Base-by-base conservation (phyloP, 2,329 filamentous ascomycete species). In the Drechslerella coelobrocha region DNA sequence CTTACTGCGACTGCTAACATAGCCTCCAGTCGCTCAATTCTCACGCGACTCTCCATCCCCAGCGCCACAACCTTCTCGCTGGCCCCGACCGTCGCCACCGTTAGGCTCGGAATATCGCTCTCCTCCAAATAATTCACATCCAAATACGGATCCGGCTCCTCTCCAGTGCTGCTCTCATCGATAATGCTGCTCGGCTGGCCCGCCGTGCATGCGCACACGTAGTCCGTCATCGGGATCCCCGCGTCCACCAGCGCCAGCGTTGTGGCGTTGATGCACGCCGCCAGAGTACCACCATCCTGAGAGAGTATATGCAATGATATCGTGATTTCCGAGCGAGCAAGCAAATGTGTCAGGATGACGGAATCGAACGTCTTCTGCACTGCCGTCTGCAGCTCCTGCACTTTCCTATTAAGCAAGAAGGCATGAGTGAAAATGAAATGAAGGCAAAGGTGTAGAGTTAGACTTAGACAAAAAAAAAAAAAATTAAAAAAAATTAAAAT, bases 1-100 rank as follows among this genome's bases (percentile, higher is more conserved):
- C 97, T 92, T 52, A 97, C 87, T 0, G 89, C 93, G 0, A 96
- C 91, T 0, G 90, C 91, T 75, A 99, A 81, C 92, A 99, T 96
- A 0, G 90, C 90, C 81, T 99, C 93, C 68, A 97, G 78, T 63
- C 92, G 85, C 65, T 84, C 84, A 73, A 89, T 86, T 79, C 95
- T 89, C n/a, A 96, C 88, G 51, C 91, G 86, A 60, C 88, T 94
- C 82, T 97, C 94, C 83, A 95, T 90, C 10, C 92, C 84, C 73
- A 96, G 80, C 5, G 92, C 89, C 1, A 86, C 87, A 1, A 97
- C 88, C 75, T 87, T 88, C 77, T 93, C 90, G 51, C 83, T 86
- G 4, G 83, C 84, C 0, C 90, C 89, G 19, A 91, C 81, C 1
- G 92, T 96, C 0, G 86, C 94, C 0, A 97, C 86, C 0, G 93